Percentiles rank a stretch among this genome's conserved stretches.
phyloP scores from a whole-genome alignment of 441 rosid species.

The Manihot esculenta region DNA sequence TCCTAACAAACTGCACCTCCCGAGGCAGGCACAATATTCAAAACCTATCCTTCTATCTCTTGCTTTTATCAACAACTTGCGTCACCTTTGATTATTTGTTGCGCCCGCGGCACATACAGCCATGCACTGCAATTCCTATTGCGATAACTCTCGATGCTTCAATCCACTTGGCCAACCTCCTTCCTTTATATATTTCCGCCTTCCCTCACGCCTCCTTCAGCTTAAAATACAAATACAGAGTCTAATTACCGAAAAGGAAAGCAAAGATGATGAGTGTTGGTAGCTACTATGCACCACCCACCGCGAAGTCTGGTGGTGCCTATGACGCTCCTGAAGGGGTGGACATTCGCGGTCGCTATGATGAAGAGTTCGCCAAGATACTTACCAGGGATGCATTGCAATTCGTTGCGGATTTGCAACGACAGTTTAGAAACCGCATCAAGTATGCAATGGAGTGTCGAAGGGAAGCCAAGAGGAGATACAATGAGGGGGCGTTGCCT shows the following conservation, averaged over 20 bases:
- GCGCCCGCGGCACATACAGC: slow-evolving; percentile 13
- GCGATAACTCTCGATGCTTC: slow-evolving; percentile 31
- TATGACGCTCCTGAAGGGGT: slow-evolving; percentile 73
- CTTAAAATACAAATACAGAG: not conserved
- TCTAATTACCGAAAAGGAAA: not conserved
- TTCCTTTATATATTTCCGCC: slow-evolving; percentile 19
- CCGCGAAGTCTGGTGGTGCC: slow-evolving; percentile 10
- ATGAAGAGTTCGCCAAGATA: slow-evolving; percentile 56
- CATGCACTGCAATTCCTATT: slow-evolving; percentile 17
- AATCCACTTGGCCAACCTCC: slow-evolving; percentile 28
- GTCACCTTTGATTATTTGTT: slow-evolving; percentile 11
- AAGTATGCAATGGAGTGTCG: slow-evolving; percentile 83
- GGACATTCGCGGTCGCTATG: slow-evolving; percentile 72
- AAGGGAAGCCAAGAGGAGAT: slow-evolving; percentile 53
- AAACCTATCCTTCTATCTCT: not conserved
- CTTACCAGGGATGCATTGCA: slow-evolving; percentile 71
- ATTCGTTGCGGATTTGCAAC: slow-evolving; percentile 73
- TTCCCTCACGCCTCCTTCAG: no score
- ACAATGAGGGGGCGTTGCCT: slow-evolving; percentile 54
- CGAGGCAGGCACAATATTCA: slow-evolving; percentile 4
- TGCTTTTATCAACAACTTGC: slow-evolving; percentile 15
- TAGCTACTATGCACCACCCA: slow-evolving; percentile 17
- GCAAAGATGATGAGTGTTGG: slow-evolving; percentile 27
- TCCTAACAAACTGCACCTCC: slow-evolving; percentile 2
- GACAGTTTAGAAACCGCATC: slow-evolving; percentile 64